Base-by-base conservation (phyloP, 176 grass and related monocot species). In the Oryza punctata region DNA sequence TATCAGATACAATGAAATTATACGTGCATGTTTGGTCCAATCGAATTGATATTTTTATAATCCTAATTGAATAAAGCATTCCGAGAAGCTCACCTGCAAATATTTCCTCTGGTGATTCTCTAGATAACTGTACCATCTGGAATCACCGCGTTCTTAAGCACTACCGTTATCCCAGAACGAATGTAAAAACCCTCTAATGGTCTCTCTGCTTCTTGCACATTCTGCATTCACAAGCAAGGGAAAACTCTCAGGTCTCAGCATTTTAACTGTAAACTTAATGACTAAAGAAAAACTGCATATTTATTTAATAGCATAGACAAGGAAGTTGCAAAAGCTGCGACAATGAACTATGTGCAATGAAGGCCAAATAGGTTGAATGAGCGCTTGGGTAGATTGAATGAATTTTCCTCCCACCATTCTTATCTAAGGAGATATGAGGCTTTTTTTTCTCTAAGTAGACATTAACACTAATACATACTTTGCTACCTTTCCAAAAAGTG, bases 101-200 rank as follows among this genome's bases (percentile, higher is more conserved):
- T 64, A 70, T 57, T 27, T 87, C 19, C 5, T 70, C 12, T 15
- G 40, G 21, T 59, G 45, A 68, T 78, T 84, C 77, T 86, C 81
- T 94, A 94, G 16, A 94, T 87, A 70, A 78, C 57, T 37, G 87
- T 82, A 77, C 89, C 89, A 87, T 91, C 78, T 82, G 77, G 86
- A 89, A 94, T 89, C 1, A 89, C 81, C 2, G 81, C 90, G 49
- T 91, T 94, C 66, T 94, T 94, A 45, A 81, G 74, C 29, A 94
- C 89, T 35, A 94, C 92, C 72, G 92, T 89, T 79, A 94, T 89
- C 49, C 92, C 92, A 87, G 92, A 94, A 81, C 92, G 92, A 81
- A 94, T 89, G 29, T 94, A 94, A 79, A 89, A 91, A 21, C 89
- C 92, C 44, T 87, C 76, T 23, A 85, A 70, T 25, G 89, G 81